phyloP scores from a whole-genome alignment of 495 filamentous ascomycete genomes.

The Daldinia childiae region DNA sequence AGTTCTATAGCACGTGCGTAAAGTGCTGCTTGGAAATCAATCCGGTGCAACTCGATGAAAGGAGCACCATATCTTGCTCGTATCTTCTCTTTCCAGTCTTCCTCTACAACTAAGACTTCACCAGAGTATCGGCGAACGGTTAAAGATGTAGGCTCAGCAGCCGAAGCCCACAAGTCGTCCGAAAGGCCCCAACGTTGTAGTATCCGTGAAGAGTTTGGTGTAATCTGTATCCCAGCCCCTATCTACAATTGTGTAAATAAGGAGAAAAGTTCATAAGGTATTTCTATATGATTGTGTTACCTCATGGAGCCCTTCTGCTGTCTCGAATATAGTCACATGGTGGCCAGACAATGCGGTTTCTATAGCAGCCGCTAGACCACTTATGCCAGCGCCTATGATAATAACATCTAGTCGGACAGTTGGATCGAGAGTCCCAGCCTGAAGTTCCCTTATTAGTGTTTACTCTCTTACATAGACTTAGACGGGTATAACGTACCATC shows the following conservation, averaged over 20 bases:
- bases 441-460: not conserved
- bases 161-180: slow-evolving; percentile 47
- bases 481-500: slow-evolving; percentile 9
- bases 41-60: slow-evolving; percentile 55
- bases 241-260: slow-evolving; percentile 38
- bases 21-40: slow-evolving; percentile 55
- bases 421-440: slow-evolving; percentile 6
- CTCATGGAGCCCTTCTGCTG: slow-evolving; percentile 42
- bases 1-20: slow-evolving; percentile 47
- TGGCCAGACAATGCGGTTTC: slow-evolving; percentile 43
- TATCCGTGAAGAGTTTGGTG: slow-evolving; percentile 56
- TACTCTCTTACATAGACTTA: not conserved
- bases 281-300: slow-evolving; percentile 14
- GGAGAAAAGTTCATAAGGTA: not conserved
- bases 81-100: slow-evolving; percentile 47
- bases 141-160: slow-evolving; percentile 35
- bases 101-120: slow-evolving; percentile 41
- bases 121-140: slow-evolving; percentile 50
- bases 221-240: slow-evolving; percentile 59
- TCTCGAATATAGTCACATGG: slow-evolving; percentile 42
- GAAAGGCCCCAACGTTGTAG: slow-evolving; percentile 60
- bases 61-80: slow-evolving; percentile 50
- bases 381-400: slow-evolving; percentile 67
- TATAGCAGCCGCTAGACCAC: slow-evolving; percentile 65
- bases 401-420: slow-evolving; percentile 54